Base-by-base conservation (phyloP, 805 yeast species). In the Nakazawaea laoshanensis region DNA sequence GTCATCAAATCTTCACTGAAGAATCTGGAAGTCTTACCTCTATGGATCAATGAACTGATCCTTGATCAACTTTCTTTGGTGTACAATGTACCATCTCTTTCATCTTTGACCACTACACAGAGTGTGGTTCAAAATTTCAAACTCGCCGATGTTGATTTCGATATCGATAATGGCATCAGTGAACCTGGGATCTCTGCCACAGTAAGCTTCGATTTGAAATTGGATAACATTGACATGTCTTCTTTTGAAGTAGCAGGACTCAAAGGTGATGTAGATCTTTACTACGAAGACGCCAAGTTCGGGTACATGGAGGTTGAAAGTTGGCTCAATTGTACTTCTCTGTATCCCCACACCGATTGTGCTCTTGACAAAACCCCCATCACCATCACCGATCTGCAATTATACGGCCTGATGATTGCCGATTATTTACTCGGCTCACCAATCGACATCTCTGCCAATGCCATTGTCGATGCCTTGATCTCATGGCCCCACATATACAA, bases 161-260 rank as follows among this genome's bases (percentile, higher is more conserved):
- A 28, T 17, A 28, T 33, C 24, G 36, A 33, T 17, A 28, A 28
- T 16, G 36, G 36, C 17, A 33, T 33, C 6, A 24, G 13, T 20
- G 23, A 22, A 14, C 36, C 36, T 9, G 32, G 28, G 16, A 8
- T 10, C 11, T 23, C 29, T n/a, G 36, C 32, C 4, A 19, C 17
- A 4, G 19, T 33, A 7, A 13, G 11, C 5, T 33, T 33, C 18
- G 36, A 28, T 24, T 11, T 33, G 6, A n/a, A n/a, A 2, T 19
- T 10, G 5, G n/a, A 4, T 6, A 5, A 13, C 5, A 12, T 12
- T 23, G 19, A 13, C 12, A 17, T 18, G 14, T 17, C 17, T 4
- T 24, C 18, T n/a, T 19, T 16, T 9, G n/a, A 11, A 4, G 20
- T 33, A 7, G 22, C 21, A 12, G 10, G 19, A 6, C 19, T 33